phyloP scores from a whole-genome alignment of 1,139 yeast genomes.

The Citeromyces hawaiiensis region DNA sequence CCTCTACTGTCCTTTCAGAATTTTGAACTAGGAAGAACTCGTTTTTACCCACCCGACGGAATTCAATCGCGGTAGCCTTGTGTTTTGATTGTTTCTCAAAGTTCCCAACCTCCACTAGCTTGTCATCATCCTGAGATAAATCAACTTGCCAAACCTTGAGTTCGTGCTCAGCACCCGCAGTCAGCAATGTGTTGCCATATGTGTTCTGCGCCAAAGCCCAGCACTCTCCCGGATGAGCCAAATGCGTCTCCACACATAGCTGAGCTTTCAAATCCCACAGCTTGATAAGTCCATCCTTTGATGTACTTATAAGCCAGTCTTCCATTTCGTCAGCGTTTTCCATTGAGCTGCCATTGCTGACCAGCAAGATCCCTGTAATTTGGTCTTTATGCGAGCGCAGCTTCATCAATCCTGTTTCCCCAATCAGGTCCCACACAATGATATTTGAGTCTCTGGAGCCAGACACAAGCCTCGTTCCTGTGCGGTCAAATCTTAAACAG shows the following conservation, averaged over 20 bases:
- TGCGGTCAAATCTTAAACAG: slow-evolving; percentile 51
- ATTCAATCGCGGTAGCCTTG: slow-evolving; percentile 52
- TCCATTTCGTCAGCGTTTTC: slow-evolving; percentile 37
- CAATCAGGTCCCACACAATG: slow-evolving; percentile 89
- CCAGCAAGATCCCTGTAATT: slow-evolving; percentile 56
- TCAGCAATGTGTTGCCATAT: slow-evolving; percentile 31
- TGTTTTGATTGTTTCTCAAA: slow-evolving; percentile 72
- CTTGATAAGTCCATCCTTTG: slow-evolving; percentile 85
- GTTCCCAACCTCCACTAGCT: slow-evolving; percentile 48
- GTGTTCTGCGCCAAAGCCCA: slow-evolving; percentile 57
- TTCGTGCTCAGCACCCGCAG: slow-evolving; percentile 73
- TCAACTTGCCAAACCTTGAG: slow-evolving; percentile 73
- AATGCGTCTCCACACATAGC: slow-evolving; percentile 88
- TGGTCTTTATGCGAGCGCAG: slow-evolving; percentile 84
- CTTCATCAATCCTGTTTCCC: slow-evolving; percentile 80
- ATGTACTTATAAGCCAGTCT: slow-evolving; percentile 60
- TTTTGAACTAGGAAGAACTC: slow-evolving; percentile 60
- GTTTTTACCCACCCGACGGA: slow-evolving; percentile 27
- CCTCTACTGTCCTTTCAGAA: slow-evolving; percentile 69
- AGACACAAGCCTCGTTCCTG: slow-evolving; percentile 76
- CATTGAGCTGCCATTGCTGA: slow-evolving; percentile 17
- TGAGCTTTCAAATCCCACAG: slow-evolving; percentile 86
- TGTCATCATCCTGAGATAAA: slow-evolving; percentile 34
- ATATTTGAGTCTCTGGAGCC: slow-evolving; percentile 80
- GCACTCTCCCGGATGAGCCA: slow-evolving; percentile 88